Base-by-base conservation (phyloP, 805 yeast genomes). In the Clavispora santaluciae region DNA sequence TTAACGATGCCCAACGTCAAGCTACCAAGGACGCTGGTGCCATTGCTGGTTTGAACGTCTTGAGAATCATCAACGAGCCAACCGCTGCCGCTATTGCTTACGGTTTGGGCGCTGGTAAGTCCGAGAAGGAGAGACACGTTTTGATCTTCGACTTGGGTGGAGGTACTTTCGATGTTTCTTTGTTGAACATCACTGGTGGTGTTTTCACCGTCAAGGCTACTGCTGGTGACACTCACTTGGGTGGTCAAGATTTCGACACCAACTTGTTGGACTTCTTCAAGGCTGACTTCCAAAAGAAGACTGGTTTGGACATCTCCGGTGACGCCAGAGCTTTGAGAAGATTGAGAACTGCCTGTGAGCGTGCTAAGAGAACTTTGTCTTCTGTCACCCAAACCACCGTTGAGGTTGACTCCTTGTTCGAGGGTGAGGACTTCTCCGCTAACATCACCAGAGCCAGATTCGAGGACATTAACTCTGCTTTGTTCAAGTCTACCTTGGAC, bases 161-260 rank as follows among this genome's bases (percentile, higher is more conserved):
- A 53, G 74, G 74, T 62, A 68, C 74, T 51, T 68, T 69, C 60
- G 75, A 70, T 67, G 74, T 69, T 39, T 69, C 75, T 39, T 59
- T 69, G 45, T 65, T 69, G 56, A 64, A 73, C 44, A 69, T 69
- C 47, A 73, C 68, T 57, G 73, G 66, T 49, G 73, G 75, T 66
- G 67, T 69, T 51, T 69, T 69, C 54, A 73, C 68, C 63, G 75
- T 69, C 44, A 69, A 69, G 64, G 57, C 75, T 46, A 69, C 96
- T 48, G 88, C 95, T 47, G 96, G 96, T 83, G 95, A 88, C 66
- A 88, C 96, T 49, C 96, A 88, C 68, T 79, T 88, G 70, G 96
- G 96, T 78, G 96, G 96, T 79, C 95, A 88, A 75, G 96, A 88
- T 72, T 88, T 88, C 57, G 96, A 88, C 72, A 80, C 77, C 75